Evolutionary conservation across 805 yeast genomes (phyloP).

Genomic region (Alloascoidea africana): DNA sequence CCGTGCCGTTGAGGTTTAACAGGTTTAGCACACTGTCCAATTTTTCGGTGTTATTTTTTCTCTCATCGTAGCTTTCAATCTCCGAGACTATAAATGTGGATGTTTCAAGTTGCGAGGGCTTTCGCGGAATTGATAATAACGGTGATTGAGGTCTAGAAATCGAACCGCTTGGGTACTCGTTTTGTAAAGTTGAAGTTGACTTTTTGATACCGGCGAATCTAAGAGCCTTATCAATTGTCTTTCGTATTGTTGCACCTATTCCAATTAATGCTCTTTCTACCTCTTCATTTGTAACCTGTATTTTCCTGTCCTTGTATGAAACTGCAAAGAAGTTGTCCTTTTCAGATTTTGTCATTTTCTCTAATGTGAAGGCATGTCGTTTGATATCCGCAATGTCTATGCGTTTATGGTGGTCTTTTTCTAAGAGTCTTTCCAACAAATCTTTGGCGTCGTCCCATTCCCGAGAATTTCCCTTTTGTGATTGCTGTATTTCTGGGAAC

Average conservation of each 20-base stretch:
- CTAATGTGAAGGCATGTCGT: not conserved
- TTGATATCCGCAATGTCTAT: not conserved
- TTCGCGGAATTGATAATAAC: no score
- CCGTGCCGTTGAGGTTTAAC: no score
- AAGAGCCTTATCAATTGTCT: not conserved
- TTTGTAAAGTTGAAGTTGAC: not conserved
- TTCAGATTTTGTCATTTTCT: not conserved
- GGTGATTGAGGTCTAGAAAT: no score
- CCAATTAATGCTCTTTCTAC: not conserved
- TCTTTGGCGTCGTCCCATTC: not conserved
- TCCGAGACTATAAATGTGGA: no score
- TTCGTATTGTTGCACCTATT: not conserved
- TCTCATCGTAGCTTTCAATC: no score
- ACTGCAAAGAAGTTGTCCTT: not conserved
- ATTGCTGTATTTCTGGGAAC: conserved; percentile 13
- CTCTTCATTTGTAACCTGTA: not conserved
- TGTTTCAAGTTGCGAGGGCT: no score
- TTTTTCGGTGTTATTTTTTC: no score
- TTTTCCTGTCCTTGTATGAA: not conserved
- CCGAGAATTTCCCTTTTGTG: not conserved
- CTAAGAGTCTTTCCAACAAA: conserved; percentile 1
- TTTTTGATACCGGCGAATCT: not conserved
- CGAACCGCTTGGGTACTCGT: not conserved
- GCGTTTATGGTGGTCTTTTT: conserved; percentile 1
- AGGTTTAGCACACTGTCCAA: no score